Base-by-base conservation (phyloP, 176 grass and related monocot genomes). In the Zea luxurians region DNA sequence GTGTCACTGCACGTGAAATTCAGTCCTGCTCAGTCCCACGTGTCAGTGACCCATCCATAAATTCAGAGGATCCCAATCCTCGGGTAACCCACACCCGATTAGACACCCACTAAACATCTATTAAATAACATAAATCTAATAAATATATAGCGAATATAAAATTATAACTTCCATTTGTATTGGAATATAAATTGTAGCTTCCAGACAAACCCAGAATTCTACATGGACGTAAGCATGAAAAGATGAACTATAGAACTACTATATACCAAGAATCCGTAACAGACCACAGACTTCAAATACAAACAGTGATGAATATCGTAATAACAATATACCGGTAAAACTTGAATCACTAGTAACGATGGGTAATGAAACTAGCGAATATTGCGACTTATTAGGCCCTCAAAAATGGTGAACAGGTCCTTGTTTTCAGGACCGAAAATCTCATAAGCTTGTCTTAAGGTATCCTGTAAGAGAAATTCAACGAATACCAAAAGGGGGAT, bases 361-460 rank as follows among this genome's bases (percentile, higher is more conserved):
- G 20, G 12, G 13, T 63, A 59, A 74, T 57, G 9, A 83, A 3
- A 59, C 66, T 87, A 92, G 45, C 83, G 78, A 59, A 89, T 21
- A 59, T 90, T 99, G 13, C 92, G 96, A 82, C 77, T 92, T 74
- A 99, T 95, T 81, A 99, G 75, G 85, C 90, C 74, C 75, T 90
- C 96, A 83, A 99, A 99, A 65, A 95, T 95, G 60, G 83, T 83
- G 76, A 92, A 95, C 36, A 95, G 78, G 72, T 99, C 92, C 62
- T 88, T 95, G 81, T 95, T 95, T 57, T 99, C 96, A 61, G 87
- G 75, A 78, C 90, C 88, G 43, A 99, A 99, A 20, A 95, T 95
- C 53, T 92, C 96, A 40, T 94, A 88, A 45, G 90, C 90, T 77
- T 99, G 95, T 68, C 66, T 93, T 70, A 95, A 72, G 70, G 96